phyloP scores from a whole-genome alignment of 495 filamentous ascomycete genomes.

The Hyaloscypha hepaticicola region DNA sequence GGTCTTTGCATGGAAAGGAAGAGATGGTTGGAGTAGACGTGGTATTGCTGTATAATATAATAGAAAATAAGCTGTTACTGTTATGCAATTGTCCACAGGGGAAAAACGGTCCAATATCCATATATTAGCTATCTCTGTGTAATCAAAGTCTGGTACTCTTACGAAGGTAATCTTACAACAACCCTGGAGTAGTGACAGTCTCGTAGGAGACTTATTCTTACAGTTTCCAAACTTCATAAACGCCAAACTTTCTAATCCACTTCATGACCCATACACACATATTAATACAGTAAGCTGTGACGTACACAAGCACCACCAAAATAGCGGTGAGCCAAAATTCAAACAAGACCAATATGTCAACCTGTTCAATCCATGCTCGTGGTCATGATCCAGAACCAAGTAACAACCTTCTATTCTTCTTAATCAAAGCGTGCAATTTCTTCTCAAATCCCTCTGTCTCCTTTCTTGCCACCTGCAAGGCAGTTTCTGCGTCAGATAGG shows the following conservation, averaged over 20 bases:
- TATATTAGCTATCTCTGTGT: not conserved
- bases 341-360: not conserved
- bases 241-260: not conserved
- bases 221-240: not conserved
- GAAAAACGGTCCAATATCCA: not conserved
- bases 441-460: slow-evolving; percentile 71
- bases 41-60: slow-evolving; percentile 67
- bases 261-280: not conserved
- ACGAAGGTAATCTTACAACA: not conserved
- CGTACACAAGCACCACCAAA: not conserved
- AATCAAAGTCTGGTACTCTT: not conserved
- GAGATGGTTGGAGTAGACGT: slow-evolving; percentile 69
- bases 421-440: slow-evolving; percentile 57
- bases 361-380: not conserved
- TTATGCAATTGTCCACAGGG: not conserved
- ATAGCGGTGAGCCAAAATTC: not conserved
- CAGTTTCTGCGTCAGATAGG: slow-evolving; percentile 61
- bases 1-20: slow-evolving; percentile 77
- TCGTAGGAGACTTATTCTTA: not conserved
- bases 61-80: not conserved
- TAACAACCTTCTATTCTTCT: slow-evolving; percentile 57
- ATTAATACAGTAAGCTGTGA: not conserved
- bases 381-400: slow-evolving; percentile 32
- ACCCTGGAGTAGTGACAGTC: not conserved
- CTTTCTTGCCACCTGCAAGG: slow-evolving; percentile 55